phyloP scores from a whole-genome alignment of 176 grass and related monocot genomes.

The Avena atlantica region DNA sequence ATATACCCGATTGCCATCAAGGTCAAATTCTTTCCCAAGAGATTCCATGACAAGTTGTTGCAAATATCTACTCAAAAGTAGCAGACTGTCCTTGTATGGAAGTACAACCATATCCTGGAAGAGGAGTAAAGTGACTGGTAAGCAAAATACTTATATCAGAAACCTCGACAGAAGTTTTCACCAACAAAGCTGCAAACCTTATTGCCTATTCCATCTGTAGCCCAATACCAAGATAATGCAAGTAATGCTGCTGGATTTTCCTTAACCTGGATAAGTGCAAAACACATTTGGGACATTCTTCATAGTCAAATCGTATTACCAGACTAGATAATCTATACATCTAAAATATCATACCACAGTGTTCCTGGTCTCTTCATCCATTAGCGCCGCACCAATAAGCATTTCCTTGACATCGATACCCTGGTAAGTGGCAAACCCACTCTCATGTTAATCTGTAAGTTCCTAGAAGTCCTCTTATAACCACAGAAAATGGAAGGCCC shows the following conservation, averaged over 20 bases:
- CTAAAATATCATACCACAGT: constrained; percentile 74
- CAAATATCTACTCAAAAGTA: constrained; percentile 98
- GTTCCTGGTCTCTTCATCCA: constrained; percentile 89
- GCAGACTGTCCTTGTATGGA: constrained; percentile 97
- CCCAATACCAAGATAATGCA: constrained; percentile 98
- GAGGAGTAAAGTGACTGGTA: constrained; percentile 22
- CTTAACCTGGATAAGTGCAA: constrained; percentile 66
- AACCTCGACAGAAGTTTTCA: constrained; percentile 32
- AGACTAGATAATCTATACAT: constrained; percentile 10
- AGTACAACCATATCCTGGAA: constrained; percentile 99
- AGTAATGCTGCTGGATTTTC: constrained; percentile 98
- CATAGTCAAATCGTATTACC: constrained; percentile 20
- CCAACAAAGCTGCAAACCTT: constrained; percentile 66
- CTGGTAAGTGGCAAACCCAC: constrained; percentile 43
- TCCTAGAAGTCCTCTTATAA: constrained; percentile 10
- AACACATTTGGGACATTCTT: constrained; percentile 31
- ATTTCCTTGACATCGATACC: constrained; percentile 97
- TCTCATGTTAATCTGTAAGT: constrained; percentile 46
- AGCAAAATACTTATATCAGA: constrained; percentile 42
- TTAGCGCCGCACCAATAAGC: constrained; percentile 86
- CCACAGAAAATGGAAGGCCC: constrained; percentile 19
- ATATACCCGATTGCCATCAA: constrained; percentile 92
- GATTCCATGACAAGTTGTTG: constrained; percentile 99
- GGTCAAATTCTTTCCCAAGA: constrained; percentile 98
- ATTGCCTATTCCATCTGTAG: constrained; percentile 78